Conservation (phyloP, 768 basidiomycete species). For the Phlegmacium glaucopus region DNA sequence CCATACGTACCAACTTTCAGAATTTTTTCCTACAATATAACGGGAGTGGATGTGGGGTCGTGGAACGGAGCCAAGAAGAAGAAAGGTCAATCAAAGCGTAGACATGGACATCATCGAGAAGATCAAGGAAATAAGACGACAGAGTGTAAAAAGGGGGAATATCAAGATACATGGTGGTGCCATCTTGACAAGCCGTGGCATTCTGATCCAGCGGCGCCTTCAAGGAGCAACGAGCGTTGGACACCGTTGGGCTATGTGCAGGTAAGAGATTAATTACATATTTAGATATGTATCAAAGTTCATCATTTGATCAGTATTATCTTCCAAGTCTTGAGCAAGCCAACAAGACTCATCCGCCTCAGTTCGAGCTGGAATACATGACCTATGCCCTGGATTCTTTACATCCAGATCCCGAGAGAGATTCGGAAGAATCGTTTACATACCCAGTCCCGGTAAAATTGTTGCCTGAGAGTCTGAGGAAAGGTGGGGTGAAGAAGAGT, state of each 20-base stretch:
- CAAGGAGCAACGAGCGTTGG: slow-evolving; percentile 64
- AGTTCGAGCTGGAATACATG: slow-evolving; percentile 76
- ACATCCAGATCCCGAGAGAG: slow-evolving; percentile 29
- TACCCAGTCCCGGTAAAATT: slow-evolving; percentile 56
- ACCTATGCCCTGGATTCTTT: slow-evolving; percentile 51
- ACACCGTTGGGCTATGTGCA: slow-evolving; percentile 84
- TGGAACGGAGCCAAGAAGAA: slow-evolving; percentile 20
- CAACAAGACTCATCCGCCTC: slow-evolving; percentile 46
- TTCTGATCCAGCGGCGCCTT: slow-evolving; percentile 64
- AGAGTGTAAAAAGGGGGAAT: slow-evolving; percentile 46
- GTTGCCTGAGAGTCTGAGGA: slow-evolving; percentile 48
- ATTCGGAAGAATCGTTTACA: slow-evolving; percentile 24
- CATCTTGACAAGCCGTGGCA: slow-evolving; percentile 56
- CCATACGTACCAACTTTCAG: slow-evolving; percentile 80
- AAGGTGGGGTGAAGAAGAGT: slow-evolving; percentile 36
- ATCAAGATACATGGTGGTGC: slow-evolving; percentile 63
- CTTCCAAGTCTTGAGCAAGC: slow-evolving; percentile 53
- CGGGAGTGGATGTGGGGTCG: slow-evolving; percentile 26
- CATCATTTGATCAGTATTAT: slow-evolving; percentile 49
- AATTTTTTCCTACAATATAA: slow-evolving; percentile 79
- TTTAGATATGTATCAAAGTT: no score
- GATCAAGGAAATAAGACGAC: slow-evolving; percentile 40
- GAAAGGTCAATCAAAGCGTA: slow-evolving; percentile 32
- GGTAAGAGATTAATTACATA: no score
- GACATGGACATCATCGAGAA: slow-evolving; percentile 48